phyloP scores from a whole-genome alignment of 768 basidiomycete genomes.

The Plicaturopsis crispa region DNA sequence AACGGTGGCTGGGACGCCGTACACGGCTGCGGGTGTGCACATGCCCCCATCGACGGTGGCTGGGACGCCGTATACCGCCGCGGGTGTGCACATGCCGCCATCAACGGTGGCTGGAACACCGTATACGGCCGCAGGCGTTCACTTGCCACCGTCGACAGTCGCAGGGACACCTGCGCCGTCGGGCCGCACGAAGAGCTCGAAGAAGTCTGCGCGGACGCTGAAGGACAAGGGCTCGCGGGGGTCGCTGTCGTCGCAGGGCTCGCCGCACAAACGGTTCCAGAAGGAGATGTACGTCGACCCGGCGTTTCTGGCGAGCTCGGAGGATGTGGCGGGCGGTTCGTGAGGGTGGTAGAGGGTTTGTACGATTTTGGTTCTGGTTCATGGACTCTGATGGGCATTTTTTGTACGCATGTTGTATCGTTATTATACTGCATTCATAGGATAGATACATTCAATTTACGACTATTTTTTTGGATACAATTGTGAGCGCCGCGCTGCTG shows the following conservation, averaged over 20 bases:
- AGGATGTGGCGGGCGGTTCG: background rate
- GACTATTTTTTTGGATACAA: no score
- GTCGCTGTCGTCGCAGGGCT: no score
- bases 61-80: constrained; percentile 6
- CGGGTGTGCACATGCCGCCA: background rate
- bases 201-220: background rate
- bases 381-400: no score
- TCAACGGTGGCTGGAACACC: background rate
- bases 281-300: background rate
- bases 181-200: background rate
- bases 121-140: background rate
- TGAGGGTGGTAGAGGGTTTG: no score
- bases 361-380: no score
- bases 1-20: constrained; percentile 8
- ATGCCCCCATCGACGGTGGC: background rate
- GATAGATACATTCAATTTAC: no score
- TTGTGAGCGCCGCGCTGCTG: no score
- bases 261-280: background rate
- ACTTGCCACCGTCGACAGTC: background rate
- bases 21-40: background rate
- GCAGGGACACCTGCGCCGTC: background rate
- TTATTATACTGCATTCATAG: no score
- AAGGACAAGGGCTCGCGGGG: no score
- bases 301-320: background rate
- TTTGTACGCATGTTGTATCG: no score